Base-by-base conservation (phyloP, 371 early-diverging fungal species). In the Rhizopus stolonifer region DNA sequence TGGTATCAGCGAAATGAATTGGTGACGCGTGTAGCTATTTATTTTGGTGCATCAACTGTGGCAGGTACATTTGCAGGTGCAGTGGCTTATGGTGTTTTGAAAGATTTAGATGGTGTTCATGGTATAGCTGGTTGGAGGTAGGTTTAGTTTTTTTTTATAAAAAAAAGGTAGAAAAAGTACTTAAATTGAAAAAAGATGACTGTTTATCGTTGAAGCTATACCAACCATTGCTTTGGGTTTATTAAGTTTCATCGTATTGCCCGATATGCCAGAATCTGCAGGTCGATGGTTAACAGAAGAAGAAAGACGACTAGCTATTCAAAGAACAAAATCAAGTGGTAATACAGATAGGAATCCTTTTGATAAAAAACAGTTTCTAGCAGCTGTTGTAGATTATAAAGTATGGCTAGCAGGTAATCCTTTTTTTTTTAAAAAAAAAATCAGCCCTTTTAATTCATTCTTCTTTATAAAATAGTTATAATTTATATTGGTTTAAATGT, bases 151-250 rank as follows among this genome's bases (percentile, higher is more conserved):
- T n/a, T n/a, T n/a, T n/a, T n/a, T n/a, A n/a, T n/a, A 10, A 15
- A 14, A 21, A 15, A 23, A 1, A 33, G 9, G 15, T 6, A 29
- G 17, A 10, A 29, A 46, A 29, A 29, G 5, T 17, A 25, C 7
- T 14, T 17, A 22, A 18, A 25, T 9, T 19, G 38, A 46, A 31
- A 23, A 18, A 11, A 67, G 65, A 46, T 73, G 81, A 72, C 50
- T 84, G 18, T 84, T 84, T 46, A 73, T 84, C n/a, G 68, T 79
- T n/a, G 84, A 82, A 54, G 81, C 81, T 6, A 54, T 74, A 18
- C 84, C 82, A 0, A 81, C 84, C 0, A 77, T 84, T 33, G 50
- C 68, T 5, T 56, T 79, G 10, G 82, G 82, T 0, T 43, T 81
- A 2, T 22, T 82, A 40, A 64, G 68, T 29, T 67, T 70, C 40